A percentile compares a stretch with the other conserved stretches of the same genome.
Evolutionary conservation across 202 grass and related monocot species (phyloP).

Genomic region (Carex sylvatica): DNA sequence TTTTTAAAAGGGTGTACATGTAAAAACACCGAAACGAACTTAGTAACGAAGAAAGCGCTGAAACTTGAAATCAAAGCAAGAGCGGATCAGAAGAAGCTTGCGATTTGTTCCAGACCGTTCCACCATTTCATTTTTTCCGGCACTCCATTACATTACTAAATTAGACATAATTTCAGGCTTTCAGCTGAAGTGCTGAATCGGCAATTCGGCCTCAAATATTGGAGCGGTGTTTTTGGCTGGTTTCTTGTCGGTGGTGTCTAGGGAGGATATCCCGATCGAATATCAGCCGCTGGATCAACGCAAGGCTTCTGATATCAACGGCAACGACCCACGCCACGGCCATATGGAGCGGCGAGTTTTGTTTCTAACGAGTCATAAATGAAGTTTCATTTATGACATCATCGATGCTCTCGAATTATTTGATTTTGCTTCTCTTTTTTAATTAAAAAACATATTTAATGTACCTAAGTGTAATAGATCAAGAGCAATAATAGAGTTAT

Average conservation of each 20-base stretch:
- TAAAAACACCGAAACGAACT: neutral
- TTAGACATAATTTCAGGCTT: too few relatives aligned
- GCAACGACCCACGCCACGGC: too few relatives aligned
- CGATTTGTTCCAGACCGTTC: neutral
- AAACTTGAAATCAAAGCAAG: constrained; percentile 21
- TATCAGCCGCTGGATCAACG: neutral
- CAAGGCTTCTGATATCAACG: neutral
- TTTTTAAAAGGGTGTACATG: neutral
- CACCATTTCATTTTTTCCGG: neutral
- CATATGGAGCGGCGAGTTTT: too few relatives aligned
- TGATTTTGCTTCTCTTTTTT: too few relatives aligned
- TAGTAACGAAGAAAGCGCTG: neutral
- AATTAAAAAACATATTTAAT: too few relatives aligned
- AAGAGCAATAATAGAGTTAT: too few relatives aligned
- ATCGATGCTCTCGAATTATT: too few relatives aligned
- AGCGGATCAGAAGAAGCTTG: neutral
- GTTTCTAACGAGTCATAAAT: neutral
- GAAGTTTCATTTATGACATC: too few relatives aligned
- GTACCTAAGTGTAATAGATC: too few relatives aligned
- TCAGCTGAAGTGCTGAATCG: too few relatives aligned
- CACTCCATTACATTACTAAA: too few relatives aligned
- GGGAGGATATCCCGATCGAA: neutral
- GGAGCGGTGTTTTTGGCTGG: neutral
- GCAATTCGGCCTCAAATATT: neutral
- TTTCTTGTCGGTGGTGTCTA: neutral